These are phyloP conservation scores for Pulveroboletus sp. DNA, from an alignment of 768 basidiomycete genomes.

Conservation along the genomic window DNA sequence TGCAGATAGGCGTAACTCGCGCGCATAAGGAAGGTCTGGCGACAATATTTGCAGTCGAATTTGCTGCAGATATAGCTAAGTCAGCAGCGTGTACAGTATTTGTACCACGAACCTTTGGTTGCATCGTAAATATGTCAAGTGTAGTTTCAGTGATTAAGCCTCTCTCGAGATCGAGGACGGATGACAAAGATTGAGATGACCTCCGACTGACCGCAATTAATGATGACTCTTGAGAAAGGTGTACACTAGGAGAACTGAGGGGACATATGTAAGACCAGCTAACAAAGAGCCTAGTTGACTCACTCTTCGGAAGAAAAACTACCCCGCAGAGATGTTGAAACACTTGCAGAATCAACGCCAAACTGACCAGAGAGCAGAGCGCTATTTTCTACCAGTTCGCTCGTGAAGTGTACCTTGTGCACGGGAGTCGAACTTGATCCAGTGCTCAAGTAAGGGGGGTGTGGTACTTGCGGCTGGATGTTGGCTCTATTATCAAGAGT, in stretches of 20 bases:
- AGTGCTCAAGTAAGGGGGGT: background rate
- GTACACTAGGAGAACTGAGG: constrained; percentile 45
- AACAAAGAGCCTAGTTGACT: constrained; percentile 20
- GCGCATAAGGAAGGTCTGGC: constrained; percentile 70
- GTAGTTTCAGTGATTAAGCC: constrained; percentile 75
- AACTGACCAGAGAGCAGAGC: constrained; percentile 22
- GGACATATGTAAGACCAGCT: constrained; percentile 6
- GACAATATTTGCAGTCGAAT: constrained; percentile 90
- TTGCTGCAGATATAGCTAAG: constrained; percentile 46
- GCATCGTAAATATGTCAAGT: constrained; percentile 95
- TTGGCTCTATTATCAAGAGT: constrained; percentile 60
- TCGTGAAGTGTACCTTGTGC: background rate
- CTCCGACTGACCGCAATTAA: constrained; percentile 51
- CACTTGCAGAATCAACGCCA: constrained; percentile 36
- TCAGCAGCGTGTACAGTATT: background rate
- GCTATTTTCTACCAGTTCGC: constrained; percentile 1
- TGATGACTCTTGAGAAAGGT: constrained; percentile 58
- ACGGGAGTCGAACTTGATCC: background rate
- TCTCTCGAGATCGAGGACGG: constrained; percentile 75
- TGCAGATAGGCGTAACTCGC: constrained; percentile 69
- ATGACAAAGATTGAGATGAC: constrained; percentile 50
- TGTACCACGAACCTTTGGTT: constrained; percentile 63
- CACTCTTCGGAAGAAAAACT: constrained; percentile 58
- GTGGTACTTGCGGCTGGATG: constrained; percentile 19
- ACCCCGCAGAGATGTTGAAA: constrained; percentile 49